Percentiles rank a stretch among this genome's conserved stretches.
phyloP scores from a whole-genome alignment of 192 early-diverging fungal species.

The Coemansia sp. region DNA sequence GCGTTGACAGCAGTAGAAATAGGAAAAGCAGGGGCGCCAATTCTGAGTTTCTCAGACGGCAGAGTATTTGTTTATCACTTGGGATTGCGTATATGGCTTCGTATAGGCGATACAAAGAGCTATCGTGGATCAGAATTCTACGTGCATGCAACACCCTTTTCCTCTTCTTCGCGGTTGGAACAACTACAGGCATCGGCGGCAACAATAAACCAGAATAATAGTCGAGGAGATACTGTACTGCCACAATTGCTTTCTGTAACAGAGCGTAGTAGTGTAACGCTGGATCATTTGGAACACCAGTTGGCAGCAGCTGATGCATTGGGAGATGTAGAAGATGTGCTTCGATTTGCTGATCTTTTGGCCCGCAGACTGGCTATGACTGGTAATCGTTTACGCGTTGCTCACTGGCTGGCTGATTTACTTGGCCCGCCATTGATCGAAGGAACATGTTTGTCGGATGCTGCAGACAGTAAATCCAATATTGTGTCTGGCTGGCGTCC shows the following conservation, averaged over 20 bases:
- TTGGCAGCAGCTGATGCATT: constrained; percentile 17
- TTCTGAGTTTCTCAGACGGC: constrained; percentile 29
- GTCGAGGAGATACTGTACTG: too few relatives aligned
- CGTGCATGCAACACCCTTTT: background rate
- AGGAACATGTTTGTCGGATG: background rate
- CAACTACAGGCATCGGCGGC: constrained; percentile 1
- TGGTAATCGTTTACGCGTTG: constrained; percentile 9
- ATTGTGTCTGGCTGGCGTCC: background rate
- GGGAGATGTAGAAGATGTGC: constrained; percentile 19
- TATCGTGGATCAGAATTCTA: constrained; percentile 28
- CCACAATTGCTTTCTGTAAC: too few relatives aligned
- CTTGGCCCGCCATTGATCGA: constrained; percentile 37
- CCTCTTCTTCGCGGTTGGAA: constrained; percentile 7
- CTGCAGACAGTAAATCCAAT: constrained; percentile 5
- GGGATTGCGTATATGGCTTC: constrained; percentile 21
- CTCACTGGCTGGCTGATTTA: constrained; percentile 36
- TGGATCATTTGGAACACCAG: constrained; percentile 54
- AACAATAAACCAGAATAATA: background rate
- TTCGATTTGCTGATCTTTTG: constrained; percentile 20
- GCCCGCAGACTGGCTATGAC: constrained; percentile 15
- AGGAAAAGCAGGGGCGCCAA: constrained; percentile 4
- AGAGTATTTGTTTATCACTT: constrained; percentile 20
- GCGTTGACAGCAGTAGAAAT: constrained; percentile 28
- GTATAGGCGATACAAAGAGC: constrained; percentile 20
- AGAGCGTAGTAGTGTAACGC: constrained; percentile 11